phyloP scores from a whole-genome alignment of 352 stramenopile genomes.

The Phytophthora cajani region DNA sequence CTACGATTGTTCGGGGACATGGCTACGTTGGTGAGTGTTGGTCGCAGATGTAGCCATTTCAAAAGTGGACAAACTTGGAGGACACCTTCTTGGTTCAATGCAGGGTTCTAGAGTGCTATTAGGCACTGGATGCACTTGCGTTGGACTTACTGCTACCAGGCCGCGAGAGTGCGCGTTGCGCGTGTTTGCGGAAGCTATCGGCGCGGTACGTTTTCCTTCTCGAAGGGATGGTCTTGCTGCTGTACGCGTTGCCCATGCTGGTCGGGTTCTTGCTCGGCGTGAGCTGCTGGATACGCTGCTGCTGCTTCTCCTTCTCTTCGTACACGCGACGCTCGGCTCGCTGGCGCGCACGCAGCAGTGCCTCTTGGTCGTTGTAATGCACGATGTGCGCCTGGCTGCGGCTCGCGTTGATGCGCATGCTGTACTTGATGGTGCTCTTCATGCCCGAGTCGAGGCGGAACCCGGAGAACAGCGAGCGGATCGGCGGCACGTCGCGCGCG shows the following conservation, averaged over 20 bases:
- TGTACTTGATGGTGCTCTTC: constrained; percentile 76
- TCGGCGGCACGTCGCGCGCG: constrained; percentile 44
- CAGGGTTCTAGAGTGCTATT: neutral
- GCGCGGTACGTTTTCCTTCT: constrained; percentile 63
- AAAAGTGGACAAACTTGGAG: neutral
- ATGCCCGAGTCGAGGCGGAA: constrained; percentile 78
- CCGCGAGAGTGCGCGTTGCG: constrained; percentile 38
- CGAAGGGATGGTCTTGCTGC: constrained; percentile 51
- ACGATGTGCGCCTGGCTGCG: constrained; percentile 74
- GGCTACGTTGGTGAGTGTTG: constrained; percentile 21
- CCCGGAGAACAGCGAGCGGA: constrained; percentile 61
- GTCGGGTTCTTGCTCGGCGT: constrained; percentile 39
- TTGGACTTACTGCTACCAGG: constrained; percentile 29
- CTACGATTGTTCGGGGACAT: constrained; percentile 16
- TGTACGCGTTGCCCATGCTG: constrained; percentile 42
- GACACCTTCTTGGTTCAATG: neutral
- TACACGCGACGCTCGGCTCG: constrained; percentile 72
- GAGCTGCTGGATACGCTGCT: constrained; percentile 62
- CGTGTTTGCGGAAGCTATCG: constrained; percentile 49
- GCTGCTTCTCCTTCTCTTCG: constrained; percentile 71
- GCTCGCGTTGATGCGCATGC: constrained; percentile 81
- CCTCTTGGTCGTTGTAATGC: constrained; percentile 69
- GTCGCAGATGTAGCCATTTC: constrained; percentile 5
- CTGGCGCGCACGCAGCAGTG: constrained; percentile 55
- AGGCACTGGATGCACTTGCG: constrained; percentile 35